Evolutionary conservation across 192 early-diverging fungal species (phyloP).

Genomic region (Coemansia asiatica): DNA sequence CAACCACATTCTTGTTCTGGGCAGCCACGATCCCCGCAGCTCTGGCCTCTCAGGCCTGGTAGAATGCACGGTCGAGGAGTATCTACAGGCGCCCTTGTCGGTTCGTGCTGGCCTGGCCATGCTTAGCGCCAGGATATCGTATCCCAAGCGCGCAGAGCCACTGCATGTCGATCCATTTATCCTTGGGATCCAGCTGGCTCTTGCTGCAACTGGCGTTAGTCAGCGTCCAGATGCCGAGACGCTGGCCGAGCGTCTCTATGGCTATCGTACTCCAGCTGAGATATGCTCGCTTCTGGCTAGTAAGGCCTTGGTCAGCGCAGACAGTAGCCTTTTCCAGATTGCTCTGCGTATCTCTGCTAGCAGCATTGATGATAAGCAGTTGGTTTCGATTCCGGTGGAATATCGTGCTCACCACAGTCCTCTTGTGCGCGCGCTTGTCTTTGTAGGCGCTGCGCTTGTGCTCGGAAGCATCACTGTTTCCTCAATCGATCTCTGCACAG

Average conservation of each 20-base stretch:
- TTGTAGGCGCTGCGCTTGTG: slow-evolving; percentile 16
- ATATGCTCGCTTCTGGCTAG: not conserved
- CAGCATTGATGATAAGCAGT: not conserved
- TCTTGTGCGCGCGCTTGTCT: slow-evolving; percentile 18
- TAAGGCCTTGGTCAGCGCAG: not conserved
- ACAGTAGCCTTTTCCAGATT: not conserved
- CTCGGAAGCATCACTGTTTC: not conserved
- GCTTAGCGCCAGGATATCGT: slow-evolving; percentile 19
- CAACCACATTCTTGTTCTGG: slow-evolving; percentile 44
- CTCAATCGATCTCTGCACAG: not conserved
- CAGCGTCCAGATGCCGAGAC: not conserved
- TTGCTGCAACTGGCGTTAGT: not conserved
- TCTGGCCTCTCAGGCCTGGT: not conserved
- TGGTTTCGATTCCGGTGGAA: not conserved
- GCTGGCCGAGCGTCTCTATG: not conserved
- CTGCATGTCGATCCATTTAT: slow-evolving; percentile 21
- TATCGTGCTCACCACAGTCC: slow-evolving; percentile 18
- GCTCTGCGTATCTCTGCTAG: not conserved
- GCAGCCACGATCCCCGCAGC: not conserved
- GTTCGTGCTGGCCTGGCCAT: slow-evolving; percentile 13
- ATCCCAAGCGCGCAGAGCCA: not conserved
- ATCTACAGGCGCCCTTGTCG: not conserved
- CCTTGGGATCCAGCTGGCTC: slow-evolving; percentile 13
- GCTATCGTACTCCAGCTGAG: slow-evolving; percentile 8
- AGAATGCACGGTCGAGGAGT: slow-evolving; percentile 30